Percentiles rank a stretch among this genome's conserved stretches.
Conservation (phyloP, 2,329 filamentous ascomycete genomes). For the Sporothrix dimorphospora region DNA sequence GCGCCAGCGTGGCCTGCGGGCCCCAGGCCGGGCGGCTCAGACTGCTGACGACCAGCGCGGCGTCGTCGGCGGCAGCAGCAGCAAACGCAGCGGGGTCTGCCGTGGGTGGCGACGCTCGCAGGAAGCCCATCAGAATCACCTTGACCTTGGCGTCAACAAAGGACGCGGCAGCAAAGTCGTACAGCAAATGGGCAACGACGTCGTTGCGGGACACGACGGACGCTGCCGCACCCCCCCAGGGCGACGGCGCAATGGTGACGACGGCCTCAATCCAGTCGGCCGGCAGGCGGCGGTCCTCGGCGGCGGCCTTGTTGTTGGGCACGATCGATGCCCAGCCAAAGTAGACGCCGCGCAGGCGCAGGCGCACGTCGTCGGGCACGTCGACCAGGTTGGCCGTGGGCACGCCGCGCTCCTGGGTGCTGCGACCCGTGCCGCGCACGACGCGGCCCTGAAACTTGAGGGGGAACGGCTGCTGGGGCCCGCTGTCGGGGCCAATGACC, state of each 20-base stretch:
- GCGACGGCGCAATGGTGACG: conserved; percentile 58
- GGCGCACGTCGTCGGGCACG: conserved; percentile 55
- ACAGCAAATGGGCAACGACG: conserved; percentile 58
- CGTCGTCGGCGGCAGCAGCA: conserved; percentile 45
- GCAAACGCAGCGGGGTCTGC: conserved; percentile 35
- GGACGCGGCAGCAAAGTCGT: conserved; percentile 50
- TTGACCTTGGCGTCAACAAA: conserved; percentile 53
- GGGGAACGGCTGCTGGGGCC: conserved; percentile 58
- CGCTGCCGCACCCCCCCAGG: conserved; percentile 47
- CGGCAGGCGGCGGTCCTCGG: conserved; percentile 39
- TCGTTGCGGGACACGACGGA: conserved; percentile 39
- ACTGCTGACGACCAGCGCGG: conserved; percentile 50
- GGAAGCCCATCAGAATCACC: conserved; percentile 62
- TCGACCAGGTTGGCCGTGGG: conserved; percentile 59
- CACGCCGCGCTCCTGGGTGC: conserved; percentile 47
- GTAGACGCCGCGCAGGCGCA: conserved; percentile 63
- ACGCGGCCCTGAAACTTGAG: conserved; percentile 55
- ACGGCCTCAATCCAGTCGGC: conserved; percentile 62
- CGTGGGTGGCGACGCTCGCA: conserved; percentile 47
- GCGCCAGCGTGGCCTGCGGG: conserved; percentile 45
- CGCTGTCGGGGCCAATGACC: conserved; percentile 53
- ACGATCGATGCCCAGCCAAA: conserved; percentile 63
- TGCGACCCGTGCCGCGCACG: conserved; percentile 48
- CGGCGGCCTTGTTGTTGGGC: background rate
- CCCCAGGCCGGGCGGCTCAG: conserved; percentile 52